Evolutionary conservation across 1,284 basidiomycete species (phyloP).

Genomic region (Moesziomyces globuligerus): DNA sequence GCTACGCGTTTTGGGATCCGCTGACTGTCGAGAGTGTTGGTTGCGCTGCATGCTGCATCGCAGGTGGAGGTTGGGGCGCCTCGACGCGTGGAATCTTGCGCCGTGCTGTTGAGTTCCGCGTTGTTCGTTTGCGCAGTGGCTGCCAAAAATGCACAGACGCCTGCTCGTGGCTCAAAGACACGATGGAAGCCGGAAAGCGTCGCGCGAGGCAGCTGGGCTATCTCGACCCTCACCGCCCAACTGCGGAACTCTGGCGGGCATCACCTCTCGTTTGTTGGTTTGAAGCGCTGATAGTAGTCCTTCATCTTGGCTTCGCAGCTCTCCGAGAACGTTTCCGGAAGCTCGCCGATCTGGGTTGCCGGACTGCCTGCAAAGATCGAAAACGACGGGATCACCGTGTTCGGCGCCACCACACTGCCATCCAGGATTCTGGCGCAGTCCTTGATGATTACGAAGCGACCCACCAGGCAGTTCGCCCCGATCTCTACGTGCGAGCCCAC

Average conservation of each 20-base stretch:
- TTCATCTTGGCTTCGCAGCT: conserved; percentile 81
- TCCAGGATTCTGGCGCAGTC: conserved; percentile 90
- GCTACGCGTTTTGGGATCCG: no score
- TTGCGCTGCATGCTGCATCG: no score
- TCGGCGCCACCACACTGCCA: conserved; percentile 87
- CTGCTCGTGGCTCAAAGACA: no score
- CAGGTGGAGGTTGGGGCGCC: no score
- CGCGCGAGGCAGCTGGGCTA: no score
- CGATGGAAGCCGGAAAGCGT: no score
- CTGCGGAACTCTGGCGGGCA: no score
- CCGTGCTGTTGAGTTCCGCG: no score
- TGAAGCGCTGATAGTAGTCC: conserved; percentile 77
- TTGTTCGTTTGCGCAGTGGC: no score
- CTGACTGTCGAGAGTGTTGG: no score
- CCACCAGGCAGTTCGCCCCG: conserved; percentile 92
- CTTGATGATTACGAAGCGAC: conserved; percentile 95
- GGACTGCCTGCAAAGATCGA: conserved; percentile 89
- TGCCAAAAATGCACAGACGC: no score
- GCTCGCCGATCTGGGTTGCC: conserved; percentile 78
- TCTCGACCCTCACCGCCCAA: neutral
- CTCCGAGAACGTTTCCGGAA: conserved; percentile 90
- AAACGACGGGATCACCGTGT: conserved; percentile 89
- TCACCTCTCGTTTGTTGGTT: conserved; percentile 60
- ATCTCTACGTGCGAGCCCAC: conserved; percentile 95
- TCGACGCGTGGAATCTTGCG: no score